These are phyloP conservation scores for Penicillium soppii DNA, from an alignment of 495 filamentous ascomycete genomes.

Conservation along the genomic window DNA sequence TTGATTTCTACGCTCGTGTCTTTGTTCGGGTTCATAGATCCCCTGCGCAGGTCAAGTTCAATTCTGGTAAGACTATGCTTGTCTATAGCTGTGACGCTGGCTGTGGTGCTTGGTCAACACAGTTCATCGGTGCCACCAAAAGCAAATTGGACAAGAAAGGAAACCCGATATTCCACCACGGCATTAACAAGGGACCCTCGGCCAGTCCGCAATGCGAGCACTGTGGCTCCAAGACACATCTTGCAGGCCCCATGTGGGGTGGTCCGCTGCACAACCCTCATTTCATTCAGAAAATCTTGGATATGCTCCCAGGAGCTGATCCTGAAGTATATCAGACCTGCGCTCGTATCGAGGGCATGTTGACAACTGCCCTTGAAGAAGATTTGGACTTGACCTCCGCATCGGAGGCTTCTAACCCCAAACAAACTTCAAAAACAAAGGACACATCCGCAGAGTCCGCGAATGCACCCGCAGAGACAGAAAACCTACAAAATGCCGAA, in stretches of 20 bases:
- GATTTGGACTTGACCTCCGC: conserved; percentile 34
- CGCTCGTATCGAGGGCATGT: conserved; percentile 84
- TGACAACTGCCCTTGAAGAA: conserved; percentile 83
- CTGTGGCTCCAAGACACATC: conserved; percentile 81
- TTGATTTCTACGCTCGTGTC: conserved; percentile 91
- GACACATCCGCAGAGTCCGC: neutral
- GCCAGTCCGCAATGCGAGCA: conserved; percentile 65
- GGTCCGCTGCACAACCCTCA: conserved; percentile 80
- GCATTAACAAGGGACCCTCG: conserved; percentile 65
- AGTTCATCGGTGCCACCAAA: conserved; percentile 68
- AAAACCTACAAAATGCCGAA: conserved; percentile 13
- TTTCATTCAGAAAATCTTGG: conserved; percentile 76
- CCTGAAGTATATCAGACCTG: conserved; percentile 71
- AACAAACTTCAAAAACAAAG: neutral
- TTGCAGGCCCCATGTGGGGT: conserved; percentile 92
- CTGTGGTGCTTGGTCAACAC: conserved; percentile 83
- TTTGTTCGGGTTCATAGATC: conserved; percentile 82
- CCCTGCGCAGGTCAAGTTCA: conserved; percentile 81
- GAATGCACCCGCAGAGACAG: neutral
- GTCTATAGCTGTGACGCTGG: conserved; percentile 88
- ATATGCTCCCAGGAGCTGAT: conserved; percentile 60
- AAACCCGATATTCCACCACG: conserved; percentile 69
- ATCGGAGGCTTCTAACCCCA: neutral
- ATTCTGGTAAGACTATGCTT: conserved; percentile 85
- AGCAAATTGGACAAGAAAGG: conserved; percentile 66